Base-by-base conservation (phyloP, 108 stramenopile species). In the Aurantiochytrium sp. region DNA sequence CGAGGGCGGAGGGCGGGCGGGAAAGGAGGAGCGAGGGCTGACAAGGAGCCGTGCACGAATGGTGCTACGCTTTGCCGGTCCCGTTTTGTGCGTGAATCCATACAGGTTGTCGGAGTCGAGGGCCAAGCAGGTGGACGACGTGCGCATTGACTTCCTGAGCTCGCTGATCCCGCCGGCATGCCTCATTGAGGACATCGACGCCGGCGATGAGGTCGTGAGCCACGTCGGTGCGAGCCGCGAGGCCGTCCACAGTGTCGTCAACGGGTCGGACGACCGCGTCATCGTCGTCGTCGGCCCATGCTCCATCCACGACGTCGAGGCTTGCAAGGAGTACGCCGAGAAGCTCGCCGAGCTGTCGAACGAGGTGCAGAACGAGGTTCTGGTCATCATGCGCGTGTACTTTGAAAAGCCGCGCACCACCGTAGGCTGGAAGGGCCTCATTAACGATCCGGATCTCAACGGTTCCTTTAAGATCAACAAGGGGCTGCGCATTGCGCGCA, bases 401-500 rank as follows among this genome's bases (percentile, higher is more conserved):
- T 83, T 83, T 45, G 76, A 83, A 53, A 83, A 83, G 76, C 76
- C 76, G 49, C 76, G 76, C 4, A 83, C 76, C 76, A 83, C 76
- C 4, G 51, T 83, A 2, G 76, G 76, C 6, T 83, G 76, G 76
- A 83, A 83, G 51, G 76, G 76, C 4, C 76, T 83, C 51, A 83
- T 83, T 45, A 83, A 83, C 51, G 76, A 83, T 23, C 76, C 76
- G 49, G 76, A 83, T 23, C 45, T 83, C 25, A 53, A 47, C 28
- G 76, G 76, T 8, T 47, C 76, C 76, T 83, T 83, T 45, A 83
- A 83, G 49, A 83, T 83, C 76, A 83, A 83, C 76, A 83, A 83
- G 76, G 76, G 76, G 0, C 76, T 83, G 43, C 76, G 76, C 76
- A 83, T 83, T 2, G 45, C 49, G n/a, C 76, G 76, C 51, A 83